Evolutionary conservation across 805 yeast genomes (phyloP).

Genomic region (Starmera dryadoides): DNA sequence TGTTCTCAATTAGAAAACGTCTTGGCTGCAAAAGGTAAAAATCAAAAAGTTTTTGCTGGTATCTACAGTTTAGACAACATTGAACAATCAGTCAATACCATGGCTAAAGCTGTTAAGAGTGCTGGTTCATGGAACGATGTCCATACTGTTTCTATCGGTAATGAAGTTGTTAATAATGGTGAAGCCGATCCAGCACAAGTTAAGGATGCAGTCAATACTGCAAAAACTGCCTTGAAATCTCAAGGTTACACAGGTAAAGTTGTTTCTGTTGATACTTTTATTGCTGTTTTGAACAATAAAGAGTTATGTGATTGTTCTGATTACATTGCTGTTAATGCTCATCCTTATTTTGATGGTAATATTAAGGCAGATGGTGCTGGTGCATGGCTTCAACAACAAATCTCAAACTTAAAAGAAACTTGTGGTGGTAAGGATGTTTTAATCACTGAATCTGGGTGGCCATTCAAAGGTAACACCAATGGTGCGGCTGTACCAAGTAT

Average conservation of each 20-base stretch:
- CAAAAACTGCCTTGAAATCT: constrained; percentile 37
- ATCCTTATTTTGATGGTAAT: constrained; percentile 58
- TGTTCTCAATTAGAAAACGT: constrained; percentile 50
- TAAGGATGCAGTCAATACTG: constrained; percentile 36
- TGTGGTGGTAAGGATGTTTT: constrained; percentile 41
- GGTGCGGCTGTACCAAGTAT: constrained; percentile 51
- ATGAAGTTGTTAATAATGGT: constrained; percentile 55
- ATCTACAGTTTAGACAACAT: constrained; percentile 43
- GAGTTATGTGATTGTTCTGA: constrained; percentile 49
- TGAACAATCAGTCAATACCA: constrained; percentile 32
- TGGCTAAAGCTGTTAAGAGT: constrained; percentile 36
- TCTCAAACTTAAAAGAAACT: constrained; percentile 31
- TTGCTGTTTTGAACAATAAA: constrained; percentile 48
- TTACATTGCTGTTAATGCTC: constrained; percentile 60
- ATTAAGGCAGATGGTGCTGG: constrained; percentile 47
- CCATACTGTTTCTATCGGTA: constrained; percentile 55
- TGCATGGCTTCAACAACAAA: constrained; percentile 41
- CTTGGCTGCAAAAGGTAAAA: constrained; percentile 36
- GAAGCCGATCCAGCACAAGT: constrained; percentile 38
- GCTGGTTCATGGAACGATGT: constrained; percentile 50
- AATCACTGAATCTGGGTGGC: constrained; percentile 68
- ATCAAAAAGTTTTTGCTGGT: constrained; percentile 52
- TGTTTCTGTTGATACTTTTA: constrained; percentile 59
- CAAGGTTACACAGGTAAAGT: constrained; percentile 49
- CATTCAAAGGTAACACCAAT: constrained; percentile 47